A percentile compares a stretch with the other conserved stretches of the same genome.
Conservation (phyloP, 1,139 yeast species). For the Candida pseudocylindracea region DNA sequence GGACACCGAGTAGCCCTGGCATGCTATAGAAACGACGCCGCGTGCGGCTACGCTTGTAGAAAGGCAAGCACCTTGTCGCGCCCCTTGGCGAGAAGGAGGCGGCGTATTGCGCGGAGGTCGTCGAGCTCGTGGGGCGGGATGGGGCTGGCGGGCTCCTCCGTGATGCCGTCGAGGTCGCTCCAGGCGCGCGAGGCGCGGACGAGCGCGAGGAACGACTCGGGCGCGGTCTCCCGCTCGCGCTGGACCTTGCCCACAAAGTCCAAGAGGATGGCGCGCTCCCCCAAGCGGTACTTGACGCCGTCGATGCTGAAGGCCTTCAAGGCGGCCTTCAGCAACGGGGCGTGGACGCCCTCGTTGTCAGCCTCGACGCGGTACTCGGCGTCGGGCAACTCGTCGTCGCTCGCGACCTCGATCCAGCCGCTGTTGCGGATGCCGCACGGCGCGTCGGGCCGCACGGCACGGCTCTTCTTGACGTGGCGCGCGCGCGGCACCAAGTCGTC, state of each 20-base stretch:
- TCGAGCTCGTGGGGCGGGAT: constrained; percentile 15
- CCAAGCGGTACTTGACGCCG: too few relatives aligned
- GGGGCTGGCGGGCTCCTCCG: background rate
- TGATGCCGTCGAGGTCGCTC: background rate
- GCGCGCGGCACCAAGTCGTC: constrained; percentile 22
- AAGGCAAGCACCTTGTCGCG: constrained; percentile 40
- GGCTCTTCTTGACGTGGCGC: background rate
- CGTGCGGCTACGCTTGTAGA: constrained; percentile 7
- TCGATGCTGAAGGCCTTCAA: too few relatives aligned
- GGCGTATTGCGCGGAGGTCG: constrained; percentile 34
- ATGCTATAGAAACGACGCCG: background rate
- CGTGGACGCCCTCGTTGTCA: constrained; percentile 6
- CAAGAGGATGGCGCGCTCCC: too few relatives aligned
- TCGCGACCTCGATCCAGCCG: constrained; percentile 25
- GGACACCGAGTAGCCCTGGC: background rate
- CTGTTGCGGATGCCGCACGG: constrained; percentile 21
- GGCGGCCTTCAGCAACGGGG: background rate
- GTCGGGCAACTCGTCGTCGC: constrained; percentile 13
- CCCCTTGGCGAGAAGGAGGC: constrained; percentile 47
- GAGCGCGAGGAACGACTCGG: constrained; percentile 3
- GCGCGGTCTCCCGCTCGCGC: background rate
- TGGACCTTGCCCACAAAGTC: background rate
- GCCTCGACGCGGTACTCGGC: constrained; percentile 14
- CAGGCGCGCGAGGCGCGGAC: background rate
- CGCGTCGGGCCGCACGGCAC: background rate